phyloP scores from a whole-genome alignment of 169 alveolate genomes.

The Plasmodium coatneyi region DNA sequence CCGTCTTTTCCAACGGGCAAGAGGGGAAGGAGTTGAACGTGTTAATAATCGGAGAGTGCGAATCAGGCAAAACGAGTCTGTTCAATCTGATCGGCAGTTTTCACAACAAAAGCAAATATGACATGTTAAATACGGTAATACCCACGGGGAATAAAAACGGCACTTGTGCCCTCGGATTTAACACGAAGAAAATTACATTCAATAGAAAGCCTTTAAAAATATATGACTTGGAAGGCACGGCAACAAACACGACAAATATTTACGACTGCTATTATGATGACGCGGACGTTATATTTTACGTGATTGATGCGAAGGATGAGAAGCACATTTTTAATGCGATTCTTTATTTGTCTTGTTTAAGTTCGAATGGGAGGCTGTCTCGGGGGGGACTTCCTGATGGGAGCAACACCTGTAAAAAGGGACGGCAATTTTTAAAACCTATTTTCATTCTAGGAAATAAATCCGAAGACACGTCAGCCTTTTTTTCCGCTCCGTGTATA shows the following conservation, averaged over 20 bases:
- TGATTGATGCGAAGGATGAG: slow-evolving; percentile 65
- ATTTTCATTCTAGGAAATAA: slow-evolving; percentile 56
- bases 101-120: slow-evolving; percentile 66
- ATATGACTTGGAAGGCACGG: slow-evolving; percentile 64
- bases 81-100: slow-evolving; percentile 56
- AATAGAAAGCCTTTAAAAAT: slow-evolving; percentile 48
- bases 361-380: not conserved
- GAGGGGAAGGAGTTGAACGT: slow-evolving; percentile 32
- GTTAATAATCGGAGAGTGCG: slow-evolving; percentile 71
- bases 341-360: slow-evolving; percentile 40
- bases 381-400: not conserved
- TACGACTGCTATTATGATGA: slow-evolving; percentile 74
- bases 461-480: slow-evolving; percentile 45
- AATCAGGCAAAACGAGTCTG: slow-evolving; percentile 58
- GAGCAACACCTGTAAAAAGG: not conserved
- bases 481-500: slow-evolving; percentile 71
- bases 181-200: slow-evolving; percentile 47
- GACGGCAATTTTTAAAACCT: slow-evolving; percentile 35
- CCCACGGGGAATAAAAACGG: not conserved
- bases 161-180: slow-evolving; percentile 72
- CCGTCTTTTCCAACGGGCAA: slow-evolving; percentile 42
- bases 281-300: slow-evolving; percentile 62
- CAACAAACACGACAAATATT: slow-evolving; percentile 44
- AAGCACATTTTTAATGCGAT: slow-evolving; percentile 51
- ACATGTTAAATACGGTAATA: slow-evolving; percentile 18